Evolutionary conservation across 345 rosid species (phyloP), one percentile per base, ranked within the genome.

Genomic region (Moringa oleifera): DNA sequence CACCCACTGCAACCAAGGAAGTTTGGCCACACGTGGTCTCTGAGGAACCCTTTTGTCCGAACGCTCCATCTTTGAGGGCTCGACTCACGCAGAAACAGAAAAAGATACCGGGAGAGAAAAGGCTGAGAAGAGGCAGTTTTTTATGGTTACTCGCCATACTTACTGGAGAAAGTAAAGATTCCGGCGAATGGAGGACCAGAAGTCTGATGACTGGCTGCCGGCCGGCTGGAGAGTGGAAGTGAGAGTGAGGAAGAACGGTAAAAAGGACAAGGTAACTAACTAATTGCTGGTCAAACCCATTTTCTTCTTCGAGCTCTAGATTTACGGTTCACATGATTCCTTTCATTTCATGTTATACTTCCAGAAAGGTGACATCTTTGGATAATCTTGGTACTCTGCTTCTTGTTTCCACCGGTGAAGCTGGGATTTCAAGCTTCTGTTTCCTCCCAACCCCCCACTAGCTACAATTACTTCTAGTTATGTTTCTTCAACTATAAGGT

Each of bases 211-310:
- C 55, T 67, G 77, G 69, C 71, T 81, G 0, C 84, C 82, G 58
- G 58, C 74, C 25, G 98, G 95, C 11, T 77, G 91, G 85, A 85
- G 71, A 50, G 85, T 81, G 58, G 77, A 85, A 57, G 73, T 80
- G 57, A 83, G 71, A 62, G 77, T 79, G 23, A 85, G 80, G 65
- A 72, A 71, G 60, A 80, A 67, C 50, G 96, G 97, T 53, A 83
- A 71, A 76, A 88, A 82, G 46, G 85, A 91, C 56, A 86, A 83
- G 97, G 98, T 90, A 78, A n/a, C n/a, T n/a, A n/a, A n/a, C n/a
- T n/a, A n/a, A 53, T 28, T 57, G 28, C 37, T 11, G 46, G 25
- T 69, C 6, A 25, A 23, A 33, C 47, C 18, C 69, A 52, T 23
- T 13, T 33, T 20, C 23, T 31, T 55, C 56, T 23, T 52, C 37